Base-by-base conservation (phyloP, 441 rosid genomes). In the Biscutella auriculata region DNA sequence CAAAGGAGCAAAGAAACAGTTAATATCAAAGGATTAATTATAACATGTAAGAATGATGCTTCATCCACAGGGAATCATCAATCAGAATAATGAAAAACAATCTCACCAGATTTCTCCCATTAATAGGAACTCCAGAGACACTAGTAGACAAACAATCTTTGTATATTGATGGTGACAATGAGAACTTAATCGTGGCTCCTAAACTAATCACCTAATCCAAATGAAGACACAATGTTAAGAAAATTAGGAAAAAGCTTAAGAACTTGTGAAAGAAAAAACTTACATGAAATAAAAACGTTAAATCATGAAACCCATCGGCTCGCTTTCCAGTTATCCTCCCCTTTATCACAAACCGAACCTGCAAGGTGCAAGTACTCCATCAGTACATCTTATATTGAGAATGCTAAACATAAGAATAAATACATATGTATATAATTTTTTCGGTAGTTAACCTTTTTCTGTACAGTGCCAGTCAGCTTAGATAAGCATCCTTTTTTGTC, bases 251-350 rank as follows among this genome's bases (percentile, higher is more conserved):
- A n/a, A 27, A 50, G 36, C 15, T 37, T 13, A 4, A n/a, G n/a
- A 44, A 15, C 16, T 58, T 52, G 9, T 3, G 25, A n/a, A 53
- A 5, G 46, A 70, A 36, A 9, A 58, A 60, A 57, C 79, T 82
- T 62, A 88, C 97, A 73, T 92, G 98, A 78, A 92, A 88, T 34
- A 88, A 85, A 63, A 95, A 92, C 4, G 98, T 95, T 71, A 92
- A 79, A 66, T 84, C 97, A 76, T 92, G 98, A 73, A 71, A 92
- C 52, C 95, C 98, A 67, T 92, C 98, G 63, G 79, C 88, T 44
- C 97, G 69, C 63, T 83, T 88, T 40, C 74, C 60, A 0, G 97
- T 92, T 34, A 92, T 84, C 73, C 95, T 80, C 81, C n/a, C n/a
- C n/a, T n/a, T n/a, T n/a, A n/a, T n/a, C n/a, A n/a, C n/a, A n/a